A percentile compares a stretch with the other conserved stretches of the same genome.
Conservation (phyloP, 2,329 filamentous ascomycete species). For the Ceratocystis lukuohia region DNA sequence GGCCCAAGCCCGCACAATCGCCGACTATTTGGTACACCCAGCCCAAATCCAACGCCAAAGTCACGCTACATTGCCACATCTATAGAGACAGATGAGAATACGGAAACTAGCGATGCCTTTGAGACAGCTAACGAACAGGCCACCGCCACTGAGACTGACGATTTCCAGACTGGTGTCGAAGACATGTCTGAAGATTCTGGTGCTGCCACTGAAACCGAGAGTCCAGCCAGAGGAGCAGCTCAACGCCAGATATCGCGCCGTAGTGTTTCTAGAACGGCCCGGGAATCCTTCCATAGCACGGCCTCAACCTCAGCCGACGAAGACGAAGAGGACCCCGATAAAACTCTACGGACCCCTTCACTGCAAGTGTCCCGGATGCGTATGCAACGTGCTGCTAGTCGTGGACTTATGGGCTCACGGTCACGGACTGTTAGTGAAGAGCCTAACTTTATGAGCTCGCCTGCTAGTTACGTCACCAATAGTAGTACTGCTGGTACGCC, state of each 20-base stretch:
- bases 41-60: constrained; percentile 10
- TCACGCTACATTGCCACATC: constrained; percentile 2
- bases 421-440: constrained; percentile 50
- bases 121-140: constrained; percentile 59
- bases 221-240: constrained; percentile 32
- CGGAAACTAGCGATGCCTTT: constrained; percentile 56
- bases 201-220: constrained; percentile 77
- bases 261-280: constrained; percentile 37
- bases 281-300: constrained; percentile 68
- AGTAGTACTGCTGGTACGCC: constrained; percentile 35
- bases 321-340: constrained; percentile 44
- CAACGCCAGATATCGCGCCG: constrained; percentile 32
- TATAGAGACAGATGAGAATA: constrained; percentile 32
- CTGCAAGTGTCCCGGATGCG: constrained; percentile 55
- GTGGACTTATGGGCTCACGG: constrained; percentile 45
- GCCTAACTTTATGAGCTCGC: constrained; percentile 44
- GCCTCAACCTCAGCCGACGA: constrained; percentile 78
- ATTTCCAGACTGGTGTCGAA: constrained; percentile 88
- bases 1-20: constrained; percentile 10
- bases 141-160: constrained; percentile 68
- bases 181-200: constrained; percentile 53
- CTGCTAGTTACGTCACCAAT: constrained; percentile 41
- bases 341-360: constrained; percentile 44
- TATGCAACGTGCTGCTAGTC: constrained; percentile 50
- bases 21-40: constrained; percentile 17